phyloP scores from a whole-genome alignment of 2,329 filamentous ascomycete species.

The Ophiocordyceps sinensis region DNA sequence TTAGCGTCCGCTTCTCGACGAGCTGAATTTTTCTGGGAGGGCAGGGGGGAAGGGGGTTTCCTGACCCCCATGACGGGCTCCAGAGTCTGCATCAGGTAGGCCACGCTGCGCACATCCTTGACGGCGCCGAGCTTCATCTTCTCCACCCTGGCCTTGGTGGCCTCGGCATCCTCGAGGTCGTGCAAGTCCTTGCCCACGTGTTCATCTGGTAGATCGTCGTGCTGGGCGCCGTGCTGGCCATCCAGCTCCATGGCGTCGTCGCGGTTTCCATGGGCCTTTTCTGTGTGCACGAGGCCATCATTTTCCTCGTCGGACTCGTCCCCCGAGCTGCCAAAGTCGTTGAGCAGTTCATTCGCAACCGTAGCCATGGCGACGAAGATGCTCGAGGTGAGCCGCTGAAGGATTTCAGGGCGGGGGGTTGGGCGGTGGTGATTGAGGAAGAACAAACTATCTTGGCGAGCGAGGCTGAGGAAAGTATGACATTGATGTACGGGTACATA shows the following conservation, averaged over 20 bases:
- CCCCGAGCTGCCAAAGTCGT: slow-evolving; percentile 52
- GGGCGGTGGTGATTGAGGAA: background rate
- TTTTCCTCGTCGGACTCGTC: slow-evolving; percentile 56
- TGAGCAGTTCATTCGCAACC: slow-evolving; percentile 79
- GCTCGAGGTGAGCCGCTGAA: background rate
- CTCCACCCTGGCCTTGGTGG: slow-evolving; percentile 65
- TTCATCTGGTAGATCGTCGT: slow-evolving; percentile 27
- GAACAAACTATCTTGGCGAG: too few relatives aligned
- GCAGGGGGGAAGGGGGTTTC: slow-evolving; percentile 13
- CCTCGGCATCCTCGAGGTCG: slow-evolving; percentile 47
- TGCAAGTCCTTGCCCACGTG: slow-evolving; percentile 40
- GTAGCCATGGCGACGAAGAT: slow-evolving; percentile 54
- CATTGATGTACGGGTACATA: too few relatives aligned
- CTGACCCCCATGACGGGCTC: slow-evolving; percentile 72
- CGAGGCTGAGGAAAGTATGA: too few relatives aligned
- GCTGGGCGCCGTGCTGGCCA: slow-evolving; percentile 41
- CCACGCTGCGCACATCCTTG: slow-evolving; percentile 66
- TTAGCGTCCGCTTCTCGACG: slow-evolving; percentile 51
- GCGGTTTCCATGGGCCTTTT: slow-evolving; percentile 24
- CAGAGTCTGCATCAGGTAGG: slow-evolving; percentile 66
- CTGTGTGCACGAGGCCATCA: slow-evolving; percentile 29
- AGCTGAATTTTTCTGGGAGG: slow-evolving; percentile 32
- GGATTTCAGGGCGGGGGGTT: background rate
- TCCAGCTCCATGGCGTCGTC: slow-evolving; percentile 41
- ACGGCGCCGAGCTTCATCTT: slow-evolving; percentile 64